Conservation (phyloP, 441 rosid species). For the Pelargonium australe region DNA sequence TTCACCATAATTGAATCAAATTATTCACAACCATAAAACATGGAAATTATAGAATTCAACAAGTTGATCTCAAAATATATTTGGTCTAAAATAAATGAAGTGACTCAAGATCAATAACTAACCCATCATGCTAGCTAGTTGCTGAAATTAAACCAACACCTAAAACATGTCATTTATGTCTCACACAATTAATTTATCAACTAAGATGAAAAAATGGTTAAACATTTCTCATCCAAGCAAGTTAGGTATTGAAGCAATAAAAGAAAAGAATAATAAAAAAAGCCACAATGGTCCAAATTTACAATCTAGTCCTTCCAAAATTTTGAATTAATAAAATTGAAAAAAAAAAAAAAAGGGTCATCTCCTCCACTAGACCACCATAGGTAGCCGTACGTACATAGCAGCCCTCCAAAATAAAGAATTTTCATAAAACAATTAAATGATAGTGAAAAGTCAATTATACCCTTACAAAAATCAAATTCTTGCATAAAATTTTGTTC, state of each 20-base stretch:
- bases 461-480: background rate
- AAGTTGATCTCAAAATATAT: too few species aligned
- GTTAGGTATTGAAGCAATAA: constrained; percentile 2
- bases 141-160: background rate
- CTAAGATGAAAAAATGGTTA: background rate
- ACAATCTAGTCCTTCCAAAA: background rate
- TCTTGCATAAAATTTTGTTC: too few species aligned
- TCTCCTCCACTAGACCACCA: background rate
- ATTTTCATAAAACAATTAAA: background rate
- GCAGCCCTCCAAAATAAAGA: background rate
- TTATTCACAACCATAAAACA: too few species aligned
- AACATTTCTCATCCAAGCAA: background rate
- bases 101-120: too few species aligned
- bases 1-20: too few species aligned
- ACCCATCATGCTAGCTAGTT: too few species aligned
- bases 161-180: background rate
- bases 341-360: too few species aligned
- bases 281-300: background rate
- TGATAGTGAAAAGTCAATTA: background rate
- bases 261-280: background rate
- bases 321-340: too few species aligned
- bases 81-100: too few species aligned
- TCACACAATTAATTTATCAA: too few species aligned
- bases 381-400: background rate
- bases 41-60: too few species aligned